These are phyloP conservation scores for Sordariomycetes sp. DNA, from an alignment of 2,329 filamentous ascomycete genomes.

Conservation along the genomic window DNA sequence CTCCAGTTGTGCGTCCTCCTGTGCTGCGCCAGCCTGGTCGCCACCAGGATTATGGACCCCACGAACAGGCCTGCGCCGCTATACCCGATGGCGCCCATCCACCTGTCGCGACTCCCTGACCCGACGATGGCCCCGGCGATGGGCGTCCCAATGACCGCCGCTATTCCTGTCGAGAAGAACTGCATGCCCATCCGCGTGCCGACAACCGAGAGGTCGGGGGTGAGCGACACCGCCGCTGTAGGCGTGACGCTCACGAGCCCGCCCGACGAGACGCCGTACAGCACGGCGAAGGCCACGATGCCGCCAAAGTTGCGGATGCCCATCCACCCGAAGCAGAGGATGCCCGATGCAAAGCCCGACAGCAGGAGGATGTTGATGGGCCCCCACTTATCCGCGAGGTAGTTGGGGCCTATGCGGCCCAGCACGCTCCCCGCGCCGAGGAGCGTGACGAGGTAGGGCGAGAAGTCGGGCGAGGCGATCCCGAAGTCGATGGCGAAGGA, in stretches of 20 bases:
- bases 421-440: constrained; percentile 34
- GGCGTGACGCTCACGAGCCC: constrained; percentile 30
- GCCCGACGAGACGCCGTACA: constrained; percentile 36
- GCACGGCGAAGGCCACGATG: constrained; percentile 27
- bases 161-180: constrained; percentile 32
- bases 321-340: constrained; percentile 36
- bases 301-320: constrained; percentile 21
- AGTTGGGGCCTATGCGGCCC: constrained; percentile 32
- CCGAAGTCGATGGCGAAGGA: constrained; percentile 28
- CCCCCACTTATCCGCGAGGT: constrained; percentile 30
- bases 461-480: constrained; percentile 20
- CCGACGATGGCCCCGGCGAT: constrained; percentile 27
- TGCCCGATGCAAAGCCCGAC: constrained; percentile 30
- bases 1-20: background rate
- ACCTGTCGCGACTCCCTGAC: constrained; percentile 15
- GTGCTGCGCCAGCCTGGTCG: constrained; percentile 11
- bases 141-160: constrained; percentile 29
- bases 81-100: constrained; percentile 21
- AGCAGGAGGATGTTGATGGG: constrained; percentile 27
- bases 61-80: constrained; percentile 16
- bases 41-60: constrained; percentile 12
- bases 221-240: constrained; percentile 28
- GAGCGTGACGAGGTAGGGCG: constrained; percentile 29
- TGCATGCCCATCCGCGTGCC: constrained; percentile 30
- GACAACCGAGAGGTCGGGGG: constrained; percentile 23